Percentiles rank a stretch among this genome's conserved stretches.
Conservation (phyloP, 805 yeast genomes). For the Candida vartiovaarae region DNA sequence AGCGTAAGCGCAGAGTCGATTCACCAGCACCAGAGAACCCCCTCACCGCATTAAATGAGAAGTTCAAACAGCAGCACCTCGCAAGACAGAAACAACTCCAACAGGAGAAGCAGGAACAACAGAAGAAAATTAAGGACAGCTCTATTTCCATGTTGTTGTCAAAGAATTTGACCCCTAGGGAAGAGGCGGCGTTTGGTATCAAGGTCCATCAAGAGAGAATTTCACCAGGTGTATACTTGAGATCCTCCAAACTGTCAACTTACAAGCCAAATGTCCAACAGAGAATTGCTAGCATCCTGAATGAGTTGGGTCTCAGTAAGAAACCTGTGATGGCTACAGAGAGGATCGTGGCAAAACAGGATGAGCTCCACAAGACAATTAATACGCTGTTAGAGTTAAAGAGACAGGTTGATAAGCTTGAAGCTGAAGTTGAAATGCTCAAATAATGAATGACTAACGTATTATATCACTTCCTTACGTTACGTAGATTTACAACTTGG, state of each 20-base stretch:
- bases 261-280: slow-evolving; percentile 72
- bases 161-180: slow-evolving; percentile 54
- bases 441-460: slow-evolving; percentile 12
- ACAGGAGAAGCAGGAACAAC: slow-evolving; percentile 18
- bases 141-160: slow-evolving; percentile 31
- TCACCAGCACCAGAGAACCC: slow-evolving; percentile 36
- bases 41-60: slow-evolving; percentile 34
- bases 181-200: slow-evolving; percentile 81
- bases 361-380: slow-evolving; percentile 62
- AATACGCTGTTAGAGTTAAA: slow-evolving; percentile 74
- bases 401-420: slow-evolving; percentile 79
- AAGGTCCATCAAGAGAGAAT: slow-evolving; percentile 68
- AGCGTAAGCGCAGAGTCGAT: slow-evolving; percentile 43
- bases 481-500: slow-evolving; percentile 9
- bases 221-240: slow-evolving; percentile 63
- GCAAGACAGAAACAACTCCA: slow-evolving; percentile 20
- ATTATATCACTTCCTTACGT: neutral
- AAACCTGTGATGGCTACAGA: slow-evolving; percentile 88
- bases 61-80: slow-evolving; percentile 24
- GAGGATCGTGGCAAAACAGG: slow-evolving; percentile 68
- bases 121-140: slow-evolving; percentile 19
- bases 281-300: slow-evolving; percentile 52
- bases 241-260: slow-evolving; percentile 73
- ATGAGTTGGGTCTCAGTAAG: slow-evolving; percentile 72
- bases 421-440: slow-evolving; percentile 60